Evolutionary conservation across 371 early-diverging fungal species (phyloP), one percentile per base, ranked within the genome.

Genomic region (Fennellomyces sp.): DNA sequence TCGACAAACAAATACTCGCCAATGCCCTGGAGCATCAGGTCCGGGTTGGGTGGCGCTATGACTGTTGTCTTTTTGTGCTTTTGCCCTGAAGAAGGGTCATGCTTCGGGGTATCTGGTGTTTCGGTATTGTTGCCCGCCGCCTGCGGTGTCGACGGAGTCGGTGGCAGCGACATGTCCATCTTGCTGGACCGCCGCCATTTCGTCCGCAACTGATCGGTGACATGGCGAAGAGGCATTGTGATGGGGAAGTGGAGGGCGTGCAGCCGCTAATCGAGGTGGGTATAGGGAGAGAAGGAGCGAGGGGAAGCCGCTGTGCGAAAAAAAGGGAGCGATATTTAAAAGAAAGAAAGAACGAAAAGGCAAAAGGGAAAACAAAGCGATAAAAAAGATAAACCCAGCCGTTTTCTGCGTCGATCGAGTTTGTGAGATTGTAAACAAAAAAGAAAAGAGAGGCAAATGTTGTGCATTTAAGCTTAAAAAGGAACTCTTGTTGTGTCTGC

Each of bases 1-100:
- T 83, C 86, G 38, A 87, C 73, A 56, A 95, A 86, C 3, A 80
- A 80, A 70, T 95, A 97, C 66, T 92, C 88, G 15, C 94, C 94
- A 76, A 89, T 86, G 27, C 81, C 78, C 41, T 68, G 56, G 10
- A 90, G 70, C 39, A 58, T 56, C 10, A 76, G 52, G 61, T 89
- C 90, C 25, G 90, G 86, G 61, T 87, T 89, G 26, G 68, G 72
- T 28, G 73, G 58, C 28, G 58, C 25, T 5, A 31, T 15, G 17
- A 36, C 19, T 38, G 65, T 25, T 50, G 51, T 33, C 19, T 29
- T 60, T 52, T 50, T n/a, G 35, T 54, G 23, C 48, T 23, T 58
- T 54, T 45, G 45, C 45, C 45, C 45, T 17, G 45, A 45, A 23
- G 45, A 1, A 45, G 45, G 45, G 21, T 21, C 21, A 21, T 23